Conservation (phyloP, 2,329 filamentous ascomycete genomes). For the Colletotrichum sp. region DNA sequence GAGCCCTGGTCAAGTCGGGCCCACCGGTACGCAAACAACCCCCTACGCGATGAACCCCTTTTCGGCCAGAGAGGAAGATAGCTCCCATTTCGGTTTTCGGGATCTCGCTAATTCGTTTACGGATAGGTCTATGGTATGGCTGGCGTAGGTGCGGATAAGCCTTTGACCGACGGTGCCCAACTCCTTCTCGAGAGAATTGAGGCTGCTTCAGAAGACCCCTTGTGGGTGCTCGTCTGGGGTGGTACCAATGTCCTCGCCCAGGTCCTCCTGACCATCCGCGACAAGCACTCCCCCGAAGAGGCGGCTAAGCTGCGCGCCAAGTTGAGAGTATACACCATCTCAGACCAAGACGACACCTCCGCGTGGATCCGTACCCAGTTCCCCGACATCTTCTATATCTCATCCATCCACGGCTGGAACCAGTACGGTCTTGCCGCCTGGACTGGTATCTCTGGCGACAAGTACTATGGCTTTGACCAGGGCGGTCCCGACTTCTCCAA, state of each 20-base stretch:
- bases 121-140: slow-evolving; percentile 36
- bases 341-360: slow-evolving; percentile 63
- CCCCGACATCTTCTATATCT: slow-evolving; percentile 61
- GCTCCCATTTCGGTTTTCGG: background rate
- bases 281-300: slow-evolving; percentile 27
- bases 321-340: slow-evolving; percentile 59
- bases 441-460: slow-evolving; percentile 52
- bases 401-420: slow-evolving; percentile 60
- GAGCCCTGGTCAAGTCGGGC: slow-evolving; percentile 39
- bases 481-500: slow-evolving; percentile 51
- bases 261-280: slow-evolving; percentile 46
- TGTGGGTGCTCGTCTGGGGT: slow-evolving; percentile 60
- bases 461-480: slow-evolving; percentile 43
- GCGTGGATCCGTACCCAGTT: slow-evolving; percentile 60
- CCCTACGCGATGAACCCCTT: background rate
- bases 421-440: slow-evolving; percentile 59
- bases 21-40: slow-evolving; percentile 28
- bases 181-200: slow-evolving; percentile 41
- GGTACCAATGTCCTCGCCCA: slow-evolving; percentile 58
- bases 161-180: slow-evolving; percentile 42
- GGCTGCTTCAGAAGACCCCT: slow-evolving; percentile 36
- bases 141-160: slow-evolving; percentile 32
- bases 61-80: background rate
- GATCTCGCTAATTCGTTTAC: background rate
- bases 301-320: slow-evolving; percentile 40